Base-by-base conservation (phyloP, 2,329 filamentous ascomycete genomes). In the Trichophyton schoenleinii region DNA sequence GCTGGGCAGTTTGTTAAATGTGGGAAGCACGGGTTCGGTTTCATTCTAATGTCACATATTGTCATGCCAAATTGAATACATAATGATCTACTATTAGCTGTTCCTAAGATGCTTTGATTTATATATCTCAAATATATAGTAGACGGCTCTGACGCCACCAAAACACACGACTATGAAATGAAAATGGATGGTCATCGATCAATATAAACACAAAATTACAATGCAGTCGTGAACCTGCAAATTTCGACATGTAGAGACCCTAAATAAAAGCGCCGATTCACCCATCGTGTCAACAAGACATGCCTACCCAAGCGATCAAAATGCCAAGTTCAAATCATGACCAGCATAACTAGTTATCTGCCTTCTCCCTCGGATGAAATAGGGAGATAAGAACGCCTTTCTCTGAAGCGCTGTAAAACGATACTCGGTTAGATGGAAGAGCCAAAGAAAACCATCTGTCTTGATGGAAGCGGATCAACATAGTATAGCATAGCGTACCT, bases 401-500 rank as follows among this genome's bases (percentile, higher is more conserved):
- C 42, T 34, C 18, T 60, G 11, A 48, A 49, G 34, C 42, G 28
- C 46, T 58, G 34, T 58, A 25, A 3, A 22, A 44, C 1, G 18
- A 9, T 22, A 58, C 20, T 6, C 15, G 6, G 28, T 48, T 34
- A 42, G 61, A 44, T 60, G 46, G 18, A 20, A 7, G 9, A 6
- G 18, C 15, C 28, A 18, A 34, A 18, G 28, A 4, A 9, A 3
- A 36, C 20, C n/a, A n/a, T 20, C 41, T 6, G 11, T 13, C 2
- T 15, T 44, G 36, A 18, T 25, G 9, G 11, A 11, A 8, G 44
- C 3, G 34, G 9, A 13, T 31, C 6, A 31, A 7, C 28, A 7
- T 31, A 13, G 4, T 9, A 25, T 9, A 13, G 4, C 20, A 25
- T 9, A 48, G 15, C 75, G 65, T 73, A 80, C 80, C 72, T 81